A percentile compares a stretch with the other conserved stretches of the same genome.
Conservation (phyloP, 768 basidiomycete genomes). For the Omphalotus guepiniiformis region DNA sequence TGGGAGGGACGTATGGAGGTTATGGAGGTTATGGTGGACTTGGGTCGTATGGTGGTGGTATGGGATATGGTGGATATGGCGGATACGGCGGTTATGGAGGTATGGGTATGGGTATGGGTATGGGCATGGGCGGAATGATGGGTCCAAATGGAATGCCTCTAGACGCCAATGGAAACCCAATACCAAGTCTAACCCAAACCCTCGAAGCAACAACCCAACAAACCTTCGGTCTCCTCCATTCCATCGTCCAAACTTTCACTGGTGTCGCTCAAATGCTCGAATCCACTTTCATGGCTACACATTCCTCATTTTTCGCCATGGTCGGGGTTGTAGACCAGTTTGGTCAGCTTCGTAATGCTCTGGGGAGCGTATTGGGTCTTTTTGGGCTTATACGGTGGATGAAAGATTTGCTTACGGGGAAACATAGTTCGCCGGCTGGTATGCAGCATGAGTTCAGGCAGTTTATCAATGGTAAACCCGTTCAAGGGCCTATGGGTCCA, state of each 20-base stretch:
- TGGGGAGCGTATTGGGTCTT: constrained; percentile 89
- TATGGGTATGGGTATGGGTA: constrained; percentile 35
- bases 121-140: constrained; percentile 36
- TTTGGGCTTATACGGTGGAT: constrained; percentile 90
- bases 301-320: constrained; percentile 94
- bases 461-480: constrained; percentile 64
- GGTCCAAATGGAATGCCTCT: constrained; percentile 23
- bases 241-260: constrained; percentile 91
- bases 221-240: constrained; percentile 90
- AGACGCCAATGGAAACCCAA: constrained; percentile 29
- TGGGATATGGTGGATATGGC: constrained; percentile 45
- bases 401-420: constrained; percentile 54
- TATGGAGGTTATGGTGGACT: constrained; percentile 26
- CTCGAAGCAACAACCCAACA: constrained; percentile 88
- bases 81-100: constrained; percentile 34
- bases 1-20: constrained; percentile 30
- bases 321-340: constrained; percentile 96
- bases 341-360: constrained; percentile 82
- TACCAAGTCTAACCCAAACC: constrained; percentile 75
- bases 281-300: constrained; percentile 95
- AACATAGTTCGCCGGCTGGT: constrained; percentile 22
- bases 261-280: constrained; percentile 98
- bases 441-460: constrained; percentile 69
- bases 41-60: no score
- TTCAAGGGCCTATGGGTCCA: constrained; percentile 41